Base-by-base conservation (phyloP, 257 asterid species). In the Solanum verrucosum region DNA sequence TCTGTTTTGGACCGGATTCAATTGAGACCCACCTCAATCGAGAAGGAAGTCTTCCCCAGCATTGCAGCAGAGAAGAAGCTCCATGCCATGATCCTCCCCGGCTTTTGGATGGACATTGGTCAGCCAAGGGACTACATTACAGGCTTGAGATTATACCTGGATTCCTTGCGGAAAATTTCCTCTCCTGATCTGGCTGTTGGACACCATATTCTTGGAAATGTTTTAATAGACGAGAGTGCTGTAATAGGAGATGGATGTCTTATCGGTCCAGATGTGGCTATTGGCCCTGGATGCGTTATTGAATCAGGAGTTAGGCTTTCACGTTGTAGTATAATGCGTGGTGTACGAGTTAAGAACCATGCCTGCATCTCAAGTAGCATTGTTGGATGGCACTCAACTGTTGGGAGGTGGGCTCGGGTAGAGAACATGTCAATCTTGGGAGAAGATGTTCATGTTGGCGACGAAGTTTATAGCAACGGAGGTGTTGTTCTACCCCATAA, bases 71-170 rank as follows among this genome's bases (percentile, higher is more conserved):
- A 88, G 89, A 95, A 93, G 84, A 92, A 92, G 86, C 95, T 95
- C 40, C 93, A 88, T 7, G 99, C 98, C 2, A 96, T 95, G 99
- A 96, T 96, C 75, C 89, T 96, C 35, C 95, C 99, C 0, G 98
- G 99, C 10, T 96, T 96, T 84, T 96, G 98, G 99, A 96, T 96
- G 99, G 99, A 96, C 96, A 92, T 96, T 25, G 98, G 98, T 25
- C 99, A 96, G 91, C 99, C 98, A 7, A 92, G 93, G 91, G 99
- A 96, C 46, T 96, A 96, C 92, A 96, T 95, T 67, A 91, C 94
- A 6, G 98, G 99, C 83, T 91, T 96, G 86, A 88, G 96, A 87
- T 93, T 96, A 87, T 96, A 95, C 91, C 86, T 96, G 20, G 96
- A 92, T 75, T 96, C 99, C 78, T 85, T 96, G 84, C 91, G 91